A percentile compares a stretch with the other conserved stretches of the same genome.
phyloP scores from a whole-genome alignment of 2,329 filamentous ascomycete species.

The Penicillium janthinellum region DNA sequence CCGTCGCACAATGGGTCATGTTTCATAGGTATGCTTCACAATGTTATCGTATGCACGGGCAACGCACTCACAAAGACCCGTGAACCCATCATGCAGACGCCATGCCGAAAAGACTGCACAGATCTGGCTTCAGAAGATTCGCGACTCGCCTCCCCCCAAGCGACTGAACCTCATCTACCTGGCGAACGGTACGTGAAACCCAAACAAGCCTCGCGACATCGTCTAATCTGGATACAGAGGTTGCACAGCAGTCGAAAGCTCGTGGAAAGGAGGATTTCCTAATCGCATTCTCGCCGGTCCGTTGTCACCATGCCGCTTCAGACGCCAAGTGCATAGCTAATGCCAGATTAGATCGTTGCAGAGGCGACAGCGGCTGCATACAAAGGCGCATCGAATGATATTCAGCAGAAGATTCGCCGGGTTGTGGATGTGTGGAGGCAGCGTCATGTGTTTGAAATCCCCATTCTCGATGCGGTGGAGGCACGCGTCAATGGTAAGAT shows the following conservation, averaged over 20 bases:
- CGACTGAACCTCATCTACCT: constrained; percentile 90
- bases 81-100: constrained; percentile 60
- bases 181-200: constrained; percentile 73
- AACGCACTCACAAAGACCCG: constrained; percentile 16
- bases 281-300: constrained; percentile 78
- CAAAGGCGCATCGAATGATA: constrained; percentile 80
- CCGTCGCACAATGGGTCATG: constrained; percentile 98
- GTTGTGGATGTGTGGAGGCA: constrained; percentile 95
- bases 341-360: constrained; percentile 65
- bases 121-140: constrained; percentile 86
- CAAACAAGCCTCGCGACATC: constrained; percentile 2
- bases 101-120: constrained; percentile 90
- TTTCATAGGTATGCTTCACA: constrained; percentile 76
- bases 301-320: constrained; percentile 18
- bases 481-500: constrained; percentile 71
- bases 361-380: constrained; percentile 91
- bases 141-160: constrained; percentile 82
- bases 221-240: constrained; percentile 62
- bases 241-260: constrained; percentile 93
- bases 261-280: constrained; percentile 92
- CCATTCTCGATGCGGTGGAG: constrained; percentile 81
- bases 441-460: constrained; percentile 76
- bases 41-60: constrained; percentile 16
- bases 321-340: constrained; percentile 23
- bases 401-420: constrained; percentile 82